These are phyloP conservation scores for Pyrus communis DNA, from an alignment of 306 rosid genomes.

Conservation along the genomic window DNA sequence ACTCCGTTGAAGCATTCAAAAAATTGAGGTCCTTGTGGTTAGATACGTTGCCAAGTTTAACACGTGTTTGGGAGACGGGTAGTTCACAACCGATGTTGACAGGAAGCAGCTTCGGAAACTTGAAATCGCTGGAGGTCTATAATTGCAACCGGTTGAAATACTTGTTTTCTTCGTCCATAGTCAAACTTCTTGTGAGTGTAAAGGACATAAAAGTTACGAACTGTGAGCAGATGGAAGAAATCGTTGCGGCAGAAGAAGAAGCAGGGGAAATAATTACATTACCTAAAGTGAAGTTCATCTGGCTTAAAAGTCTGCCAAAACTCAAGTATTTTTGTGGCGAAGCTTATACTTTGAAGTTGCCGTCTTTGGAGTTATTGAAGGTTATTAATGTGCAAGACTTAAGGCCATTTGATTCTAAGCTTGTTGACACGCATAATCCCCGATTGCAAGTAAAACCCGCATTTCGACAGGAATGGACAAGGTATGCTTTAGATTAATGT, in stretches of 20 bases:
- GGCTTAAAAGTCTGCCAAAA: neutral
- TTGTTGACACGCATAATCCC: neutral
- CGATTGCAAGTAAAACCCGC: neutral
- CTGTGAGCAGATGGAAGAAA: neutral
- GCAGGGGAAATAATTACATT: neutral
- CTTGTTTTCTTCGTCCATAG: neutral
- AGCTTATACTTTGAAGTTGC: neutral
- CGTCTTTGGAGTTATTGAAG: neutral
- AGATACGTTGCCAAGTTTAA: accelerated
- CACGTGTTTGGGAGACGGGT: neutral
- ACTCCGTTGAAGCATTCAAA: neutral
- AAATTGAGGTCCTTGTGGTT: neutral
- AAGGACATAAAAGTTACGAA: accelerated
- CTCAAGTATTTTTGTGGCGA: neutral
- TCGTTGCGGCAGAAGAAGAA: neutral
- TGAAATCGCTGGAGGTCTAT: accelerated
- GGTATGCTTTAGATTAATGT: neutral
- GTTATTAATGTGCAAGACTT: neutral
- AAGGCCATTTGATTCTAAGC: neutral
- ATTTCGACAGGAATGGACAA: neutral
- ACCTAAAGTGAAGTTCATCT: neutral
- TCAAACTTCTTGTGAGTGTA: neutral
- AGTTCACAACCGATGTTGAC: neutral
- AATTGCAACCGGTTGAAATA: neutral
- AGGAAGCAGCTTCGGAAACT: neutral